Conservation (phyloP, 805 yeast genomes). For the Lipomyces starkeyi region DNA sequence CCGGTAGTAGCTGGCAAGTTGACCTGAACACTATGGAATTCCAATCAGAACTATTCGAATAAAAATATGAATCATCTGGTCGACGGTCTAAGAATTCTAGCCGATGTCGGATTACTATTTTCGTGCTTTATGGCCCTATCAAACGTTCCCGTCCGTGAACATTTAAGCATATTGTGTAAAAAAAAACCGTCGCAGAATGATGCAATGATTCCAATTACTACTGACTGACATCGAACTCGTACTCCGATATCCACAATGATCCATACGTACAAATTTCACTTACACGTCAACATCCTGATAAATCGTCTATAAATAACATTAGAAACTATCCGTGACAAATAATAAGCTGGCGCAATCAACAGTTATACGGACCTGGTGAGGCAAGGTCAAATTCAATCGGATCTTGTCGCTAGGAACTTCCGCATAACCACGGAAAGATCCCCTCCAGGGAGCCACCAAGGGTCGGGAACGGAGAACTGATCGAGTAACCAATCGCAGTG, state of each 20-base stretch:
- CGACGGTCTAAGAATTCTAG: background rate
- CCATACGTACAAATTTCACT: conserved; percentile 30
- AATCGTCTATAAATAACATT: conserved; percentile 40
- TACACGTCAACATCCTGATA: conserved; percentile 47
- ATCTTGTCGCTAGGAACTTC: conserved; percentile 80
- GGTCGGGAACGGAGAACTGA: conserved; percentile 28
- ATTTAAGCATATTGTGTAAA: background rate
- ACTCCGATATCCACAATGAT: background rate
- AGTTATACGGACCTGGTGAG: conserved; percentile 63
- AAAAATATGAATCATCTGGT: background rate
- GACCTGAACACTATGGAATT: conserved; percentile 66
- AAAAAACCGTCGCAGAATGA: background rate
- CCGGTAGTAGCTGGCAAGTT: conserved; percentile 96
- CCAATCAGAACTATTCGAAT: background rate
- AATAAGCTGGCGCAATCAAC: background rate
- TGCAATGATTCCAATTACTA: background rate
- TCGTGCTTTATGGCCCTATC: background rate
- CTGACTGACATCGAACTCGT: background rate
- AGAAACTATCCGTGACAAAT: conserved; percentile 1
- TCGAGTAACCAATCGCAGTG: conserved; percentile 28
- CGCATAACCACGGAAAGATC: conserved; percentile 72
- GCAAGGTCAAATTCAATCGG: conserved; percentile 88
- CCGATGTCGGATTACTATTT: background rate
- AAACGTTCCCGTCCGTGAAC: too few relatives aligned
- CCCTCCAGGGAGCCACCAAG: conserved; percentile 19